Percentiles rank a stretch among this genome's conserved stretches.
phyloP scores from a whole-genome alignment of 1,284 basidiomycete species.

The Sporisorium sorghi region DNA sequence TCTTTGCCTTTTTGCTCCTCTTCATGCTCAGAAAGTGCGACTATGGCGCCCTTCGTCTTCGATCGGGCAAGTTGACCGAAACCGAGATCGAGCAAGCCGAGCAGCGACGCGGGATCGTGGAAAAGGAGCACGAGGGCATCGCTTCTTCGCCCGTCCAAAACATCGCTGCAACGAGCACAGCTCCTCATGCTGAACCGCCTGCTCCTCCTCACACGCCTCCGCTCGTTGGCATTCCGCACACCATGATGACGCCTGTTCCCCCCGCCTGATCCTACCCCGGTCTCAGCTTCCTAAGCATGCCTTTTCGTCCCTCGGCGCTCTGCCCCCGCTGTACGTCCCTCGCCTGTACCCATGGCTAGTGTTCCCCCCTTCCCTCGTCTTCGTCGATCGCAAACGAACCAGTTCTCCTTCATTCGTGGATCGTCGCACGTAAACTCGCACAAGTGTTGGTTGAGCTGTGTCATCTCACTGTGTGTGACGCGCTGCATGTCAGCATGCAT shows the following conservation, averaged over 20 bases:
- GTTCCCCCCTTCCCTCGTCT: background rate
- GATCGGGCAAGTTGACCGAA: constrained; percentile 45
- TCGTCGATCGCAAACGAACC: background rate
- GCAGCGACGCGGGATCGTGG: constrained; percentile 10
- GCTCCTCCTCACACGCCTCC: constrained; percentile 4
- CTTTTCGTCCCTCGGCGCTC: background rate
- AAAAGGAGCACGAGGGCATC: constrained; percentile 20
- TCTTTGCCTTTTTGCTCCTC: constrained; percentile 59
- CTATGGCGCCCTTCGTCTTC: constrained; percentile 42
- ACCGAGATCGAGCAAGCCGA: constrained; percentile 13
- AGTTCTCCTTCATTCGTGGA: too few species aligned
- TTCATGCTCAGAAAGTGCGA: constrained; percentile 41
- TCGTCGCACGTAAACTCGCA: background rate
- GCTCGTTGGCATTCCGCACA: constrained; percentile 2
- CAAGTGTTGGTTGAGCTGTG: background rate
- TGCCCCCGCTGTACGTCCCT: background rate
- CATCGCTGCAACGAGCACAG: background rate
- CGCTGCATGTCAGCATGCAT: background rate
- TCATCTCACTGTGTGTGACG: background rate
- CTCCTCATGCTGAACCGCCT: background rate
- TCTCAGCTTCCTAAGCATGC: background rate
- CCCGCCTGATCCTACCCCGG: background rate
- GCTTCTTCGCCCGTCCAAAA: constrained; percentile 17
- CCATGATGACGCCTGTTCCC: constrained; percentile 19
- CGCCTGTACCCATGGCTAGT: background rate